Base-by-base conservation (phyloP, 345 rosid species). In the Lenwebbia sp. region DNA sequence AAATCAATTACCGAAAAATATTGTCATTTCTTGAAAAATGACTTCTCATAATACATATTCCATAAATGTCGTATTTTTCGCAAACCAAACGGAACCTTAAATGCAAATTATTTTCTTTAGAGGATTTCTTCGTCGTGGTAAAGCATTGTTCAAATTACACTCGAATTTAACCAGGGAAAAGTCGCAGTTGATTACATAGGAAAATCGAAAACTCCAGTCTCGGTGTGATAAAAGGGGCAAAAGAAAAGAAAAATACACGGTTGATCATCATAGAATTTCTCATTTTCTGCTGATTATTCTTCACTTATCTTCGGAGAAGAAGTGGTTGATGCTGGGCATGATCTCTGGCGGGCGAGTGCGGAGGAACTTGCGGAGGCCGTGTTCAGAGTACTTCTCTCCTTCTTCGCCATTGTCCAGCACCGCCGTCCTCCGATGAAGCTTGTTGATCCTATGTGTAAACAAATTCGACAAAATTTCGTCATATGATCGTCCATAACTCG, bases 271-370 rank as follows among this genome's bases (percentile, higher is more conserved):
- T 5, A 19, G 81, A 70, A 37, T 1, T 70, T 19, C 47, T 9
- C 47, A 10, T 19, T 19, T 70, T 19, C 47, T 37, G 47, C 81
- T 11, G 40, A 15, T 40, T 40, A 21, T 37, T 70, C 26, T 70
- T 70, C 81, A 57, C 14, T 90, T 88, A 47, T 84, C 58, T 44
- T 86, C 44, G 82, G 99, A 89, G 94, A 96, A 96, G 91, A 95
- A 94, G 70, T 85, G 89, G 85, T 96, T 96, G 90, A 96, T 84
- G 83, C 95, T 4, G 78, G 99, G 97, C 96, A 96, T 93, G 88
- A 96, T 52, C 90, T 96, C 90, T 0, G 99, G 97, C 4, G 91
- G 92, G 13, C 97, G 95, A 4, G 94, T 95, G 22, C 94, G 90
- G 15, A 95, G 92, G 92, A 92, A 95, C 87, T 88, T 94, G 47